Evolutionary conservation across 345 rosid genomes (phyloP).

Genomic region (Cardiospermum halicacabum): DNA sequence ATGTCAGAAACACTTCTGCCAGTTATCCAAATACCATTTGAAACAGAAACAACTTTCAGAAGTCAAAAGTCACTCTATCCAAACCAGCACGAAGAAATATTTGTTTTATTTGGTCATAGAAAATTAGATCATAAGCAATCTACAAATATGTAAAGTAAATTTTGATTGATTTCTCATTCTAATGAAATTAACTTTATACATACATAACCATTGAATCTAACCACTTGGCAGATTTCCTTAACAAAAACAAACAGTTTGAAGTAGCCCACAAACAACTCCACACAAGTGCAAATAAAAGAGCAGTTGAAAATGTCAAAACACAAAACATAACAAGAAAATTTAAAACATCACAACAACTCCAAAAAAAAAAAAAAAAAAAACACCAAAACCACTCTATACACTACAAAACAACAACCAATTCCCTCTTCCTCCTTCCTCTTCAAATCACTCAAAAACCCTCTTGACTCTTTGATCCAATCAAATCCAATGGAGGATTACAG

Average conservation of each 20-base stretch:
- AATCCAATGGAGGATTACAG: conserved; percentile 47
- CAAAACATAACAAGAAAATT: neutral
- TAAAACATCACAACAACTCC: conserved; percentile 1
- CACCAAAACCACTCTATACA: neutral
- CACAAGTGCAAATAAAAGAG: neutral
- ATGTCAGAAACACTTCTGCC: too few relatives aligned
- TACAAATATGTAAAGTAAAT: too few relatives aligned
- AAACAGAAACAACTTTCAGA: too few relatives aligned
- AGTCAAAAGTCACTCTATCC: too few relatives aligned
- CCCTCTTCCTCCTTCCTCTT: neutral
- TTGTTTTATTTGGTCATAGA: too few relatives aligned
- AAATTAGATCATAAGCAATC: too few relatives aligned
- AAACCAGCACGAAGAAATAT: too few relatives aligned
- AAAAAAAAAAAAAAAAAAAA: conserved; percentile 4
- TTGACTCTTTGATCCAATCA: neutral
- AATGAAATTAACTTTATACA: too few relatives aligned
- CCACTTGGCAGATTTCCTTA: neutral
- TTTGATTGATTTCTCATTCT: too few relatives aligned
- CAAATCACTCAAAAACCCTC: neutral
- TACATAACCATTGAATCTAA: too few relatives aligned
- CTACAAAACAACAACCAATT: neutral
- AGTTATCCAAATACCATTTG: too few relatives aligned
- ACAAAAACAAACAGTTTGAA: neutral
- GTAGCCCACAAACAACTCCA: conserved; percentile 3
- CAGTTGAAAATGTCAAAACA: conserved; percentile 9